phyloP scores from a whole-genome alignment of 495 filamentous ascomycete species.

The Extremus antarcticus region DNA sequence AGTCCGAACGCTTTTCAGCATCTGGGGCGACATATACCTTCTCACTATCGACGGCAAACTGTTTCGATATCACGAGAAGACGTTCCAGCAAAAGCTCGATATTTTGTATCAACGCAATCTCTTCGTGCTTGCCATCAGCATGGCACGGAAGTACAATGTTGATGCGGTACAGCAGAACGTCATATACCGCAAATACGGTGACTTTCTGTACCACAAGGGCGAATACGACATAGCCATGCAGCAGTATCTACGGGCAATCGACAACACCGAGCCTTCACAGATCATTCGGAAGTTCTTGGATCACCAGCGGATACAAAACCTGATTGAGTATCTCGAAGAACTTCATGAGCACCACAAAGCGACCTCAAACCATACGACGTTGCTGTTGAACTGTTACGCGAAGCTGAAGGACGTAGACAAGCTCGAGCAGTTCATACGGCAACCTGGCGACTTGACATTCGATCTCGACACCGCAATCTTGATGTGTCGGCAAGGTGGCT shows the following conservation, averaged over 20 bases:
- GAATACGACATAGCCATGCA: slow-evolving; percentile 97
- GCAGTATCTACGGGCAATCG: slow-evolving; percentile 91
- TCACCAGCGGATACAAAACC: slow-evolving; percentile 89
- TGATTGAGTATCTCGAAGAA: slow-evolving; percentile 96
- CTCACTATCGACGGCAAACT: slow-evolving; percentile 85
- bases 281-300: slow-evolving; percentile 94
- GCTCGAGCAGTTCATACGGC: slow-evolving; percentile 91
- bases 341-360: slow-evolving; percentile 89
- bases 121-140: slow-evolving; percentile 80
- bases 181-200: slow-evolving; percentile 88
- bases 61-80: slow-evolving; percentile 84
- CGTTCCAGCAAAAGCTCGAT: slow-evolving; percentile 80
- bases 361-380: slow-evolving; percentile 90
- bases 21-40: slow-evolving; percentile 87
- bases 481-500: slow-evolving; percentile 98
- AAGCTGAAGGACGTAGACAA: slow-evolving; percentile 95
- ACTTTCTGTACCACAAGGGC: slow-evolving; percentile 87
- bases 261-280: slow-evolving; percentile 87
- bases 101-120: slow-evolving; percentile 90
- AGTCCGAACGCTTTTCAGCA: slow-evolving; percentile 66
- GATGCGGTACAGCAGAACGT: slow-evolving; percentile 72
- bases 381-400: slow-evolving; percentile 92
- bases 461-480: slow-evolving; percentile 93
- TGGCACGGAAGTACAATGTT: slow-evolving; percentile 78
- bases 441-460: slow-evolving; percentile 87